Evolutionary conservation across 1,139 yeast genomes (phyloP).

Genomic region (Suhomyces yuchorum): DNA sequence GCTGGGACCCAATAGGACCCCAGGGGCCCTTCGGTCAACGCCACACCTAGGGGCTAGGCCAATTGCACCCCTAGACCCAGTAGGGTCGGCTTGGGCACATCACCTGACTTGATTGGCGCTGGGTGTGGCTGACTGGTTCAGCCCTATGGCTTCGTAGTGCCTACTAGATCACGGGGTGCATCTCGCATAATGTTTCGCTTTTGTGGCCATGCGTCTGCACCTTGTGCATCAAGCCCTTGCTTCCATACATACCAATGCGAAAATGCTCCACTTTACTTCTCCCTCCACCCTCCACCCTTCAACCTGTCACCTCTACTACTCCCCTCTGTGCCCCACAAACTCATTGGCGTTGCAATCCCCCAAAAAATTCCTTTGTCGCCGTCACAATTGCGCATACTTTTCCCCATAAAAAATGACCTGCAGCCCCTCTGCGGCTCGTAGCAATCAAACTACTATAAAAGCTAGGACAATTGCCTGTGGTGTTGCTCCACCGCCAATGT

Average conservation of each 20-base stretch:
- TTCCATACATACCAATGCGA: not conserved
- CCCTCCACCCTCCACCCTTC: not conserved
- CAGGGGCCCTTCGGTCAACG: no score
- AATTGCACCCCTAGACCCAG: no score
- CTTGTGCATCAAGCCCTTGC: not conserved
- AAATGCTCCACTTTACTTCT: not conserved
- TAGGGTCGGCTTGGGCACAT: no score
- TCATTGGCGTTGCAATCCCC: not conserved
- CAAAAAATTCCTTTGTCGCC: not conserved
- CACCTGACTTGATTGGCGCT: not conserved
- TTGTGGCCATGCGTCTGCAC: not conserved
- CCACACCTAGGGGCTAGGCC: not conserved
- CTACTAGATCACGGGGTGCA: not conserved
- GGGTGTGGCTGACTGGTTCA: not conserved
- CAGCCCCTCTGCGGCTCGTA: slow-evolving; percentile 6
- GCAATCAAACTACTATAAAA: slow-evolving; percentile 5
- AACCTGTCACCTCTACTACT: not conserved
- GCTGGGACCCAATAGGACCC: no score
- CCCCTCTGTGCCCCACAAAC: not conserved
- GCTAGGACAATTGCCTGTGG: not conserved
- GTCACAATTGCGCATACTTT: not conserved
- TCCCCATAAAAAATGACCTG: slow-evolving; percentile 2
- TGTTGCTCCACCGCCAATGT: slow-evolving; percentile 1
- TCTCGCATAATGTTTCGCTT: not conserved
- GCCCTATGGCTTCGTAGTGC: not conserved